phyloP scores from a whole-genome alignment of 2,329 filamentous ascomycete species.

The Colletotrichum cereale region DNA sequence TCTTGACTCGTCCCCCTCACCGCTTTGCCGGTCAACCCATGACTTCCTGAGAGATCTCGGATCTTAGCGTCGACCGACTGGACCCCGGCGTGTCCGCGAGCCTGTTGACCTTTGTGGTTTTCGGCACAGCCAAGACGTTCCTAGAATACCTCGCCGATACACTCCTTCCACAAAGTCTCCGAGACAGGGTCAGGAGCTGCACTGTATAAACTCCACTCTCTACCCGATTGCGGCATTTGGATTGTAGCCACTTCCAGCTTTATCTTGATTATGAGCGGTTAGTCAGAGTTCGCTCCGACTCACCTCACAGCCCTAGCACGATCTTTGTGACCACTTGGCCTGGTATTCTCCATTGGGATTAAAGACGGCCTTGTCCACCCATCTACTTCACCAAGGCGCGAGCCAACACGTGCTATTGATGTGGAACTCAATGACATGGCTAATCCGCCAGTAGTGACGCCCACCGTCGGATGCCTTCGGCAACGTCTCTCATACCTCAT shows the following conservation, averaged over 20 bases:
- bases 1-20: neutral
- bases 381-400: neutral
- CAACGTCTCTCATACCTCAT: constrained; percentile 24
- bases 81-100: constrained; percentile 45
- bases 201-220: neutral
- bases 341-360: neutral
- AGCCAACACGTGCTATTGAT: neutral
- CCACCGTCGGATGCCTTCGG: neutral
- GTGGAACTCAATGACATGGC: neutral
- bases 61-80: constrained; percentile 47
- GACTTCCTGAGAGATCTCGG: constrained; percentile 47
- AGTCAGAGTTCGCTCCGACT: neutral
- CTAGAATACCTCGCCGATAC: constrained; percentile 42
- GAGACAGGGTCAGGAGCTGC: neutral
- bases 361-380: neutral
- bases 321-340: neutral
- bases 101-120: constrained; percentile 44
- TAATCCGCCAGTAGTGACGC: constrained; percentile 1
- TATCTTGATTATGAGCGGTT: neutral
- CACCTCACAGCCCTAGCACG: neutral
- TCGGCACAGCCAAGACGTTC: constrained; percentile 45
- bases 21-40: constrained; percentile 15
- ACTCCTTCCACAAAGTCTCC: constrained; percentile 39
- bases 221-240: neutral
- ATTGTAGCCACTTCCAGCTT: neutral